phyloP scores from a whole-genome alignment of 176 grass and related monocot genomes.

The Pontederia crassipes region DNA sequence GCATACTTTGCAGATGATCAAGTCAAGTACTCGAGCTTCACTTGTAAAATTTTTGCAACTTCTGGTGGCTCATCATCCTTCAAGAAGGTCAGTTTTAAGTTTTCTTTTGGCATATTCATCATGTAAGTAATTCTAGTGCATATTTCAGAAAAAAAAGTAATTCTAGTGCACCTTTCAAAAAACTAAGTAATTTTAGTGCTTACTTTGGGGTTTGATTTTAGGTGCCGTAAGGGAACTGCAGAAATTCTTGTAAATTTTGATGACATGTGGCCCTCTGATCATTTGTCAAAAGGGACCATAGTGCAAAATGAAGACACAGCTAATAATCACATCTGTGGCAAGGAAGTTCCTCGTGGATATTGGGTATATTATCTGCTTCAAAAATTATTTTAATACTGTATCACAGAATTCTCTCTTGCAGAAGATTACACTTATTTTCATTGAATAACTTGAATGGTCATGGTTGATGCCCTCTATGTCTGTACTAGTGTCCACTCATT shows the following conservation, averaged over 20 bases:
- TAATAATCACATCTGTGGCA: constrained; percentile 61
- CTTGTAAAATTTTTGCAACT: constrained; percentile 91
- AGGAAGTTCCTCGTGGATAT: constrained; percentile 81
- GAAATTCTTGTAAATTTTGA: constrained; percentile 84
- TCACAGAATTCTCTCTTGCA: background rate
- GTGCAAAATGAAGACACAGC: constrained; percentile 36
- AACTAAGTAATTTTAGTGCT: background rate
- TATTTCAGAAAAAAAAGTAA: background rate
- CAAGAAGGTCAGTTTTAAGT: constrained; percentile 54
- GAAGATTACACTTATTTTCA: background rate
- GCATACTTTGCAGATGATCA: constrained; percentile 67
- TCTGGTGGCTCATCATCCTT: constrained; percentile 92
- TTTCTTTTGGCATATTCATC: constrained; percentile 8
- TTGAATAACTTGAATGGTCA: background rate
- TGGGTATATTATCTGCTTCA: constrained; percentile 47
- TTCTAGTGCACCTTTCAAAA: too few relatives aligned
- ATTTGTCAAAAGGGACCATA: constrained; percentile 33
- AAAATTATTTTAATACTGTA: background rate
- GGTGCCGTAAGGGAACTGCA: constrained; percentile 84
- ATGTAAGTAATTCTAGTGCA: background rate
- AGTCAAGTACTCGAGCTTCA: constrained; percentile 53
- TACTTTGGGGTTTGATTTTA: constrained; percentile 21
- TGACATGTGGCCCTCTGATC: constrained; percentile 76
- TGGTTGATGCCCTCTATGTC: background rate
- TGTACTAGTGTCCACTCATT: too few relatives aligned